phyloP scores from a whole-genome alignment of 768 basidiomycete species.

The Tricholoma sp. region DNA sequence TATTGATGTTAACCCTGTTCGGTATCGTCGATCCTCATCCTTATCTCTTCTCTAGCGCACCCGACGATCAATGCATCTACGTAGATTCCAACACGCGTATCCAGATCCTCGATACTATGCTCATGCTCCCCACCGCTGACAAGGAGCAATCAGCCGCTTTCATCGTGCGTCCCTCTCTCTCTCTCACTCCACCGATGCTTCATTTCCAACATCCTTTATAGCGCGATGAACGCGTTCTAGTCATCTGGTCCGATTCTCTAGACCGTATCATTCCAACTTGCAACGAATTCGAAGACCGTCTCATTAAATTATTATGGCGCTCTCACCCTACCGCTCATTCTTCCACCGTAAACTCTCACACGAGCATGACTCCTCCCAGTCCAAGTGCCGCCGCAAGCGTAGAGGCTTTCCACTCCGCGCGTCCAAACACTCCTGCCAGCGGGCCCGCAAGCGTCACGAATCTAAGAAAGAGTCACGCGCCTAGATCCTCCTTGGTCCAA shows the following conservation, averaged over 20 bases:
- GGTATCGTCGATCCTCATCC: background rate
- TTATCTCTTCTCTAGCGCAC: constrained; percentile 30
- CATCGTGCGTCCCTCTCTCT: constrained; percentile 46
- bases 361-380: constrained; percentile 22
- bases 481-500: background rate
- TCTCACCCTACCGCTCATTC: constrained; percentile 34
- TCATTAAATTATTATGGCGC: constrained; percentile 81
- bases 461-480: background rate
- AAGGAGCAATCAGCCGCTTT: constrained; percentile 89
- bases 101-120: constrained; percentile 77
- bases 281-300: constrained; percentile 68
- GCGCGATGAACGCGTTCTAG: constrained; percentile 80
- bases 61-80: constrained; percentile 55
- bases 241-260: constrained; percentile 81
- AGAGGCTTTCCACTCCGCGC: constrained; percentile 14
- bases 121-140: constrained; percentile 72
- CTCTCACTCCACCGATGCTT: background rate
- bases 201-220: constrained; percentile 17
- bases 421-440: background rate
- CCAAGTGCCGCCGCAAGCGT: constrained; percentile 18
- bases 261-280: constrained; percentile 72
- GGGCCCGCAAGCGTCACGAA: background rate
- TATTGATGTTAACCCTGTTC: constrained; percentile 28
- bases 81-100: constrained; percentile 84
- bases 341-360: constrained; percentile 12